Percentiles rank a stretch among this genome's conserved stretches.
These are phyloP conservation scores for Aspergillus fumigatiaffinis DNA, from an alignment of 2,329 filamentous ascomycete genomes.

Conservation along the genomic window DNA sequence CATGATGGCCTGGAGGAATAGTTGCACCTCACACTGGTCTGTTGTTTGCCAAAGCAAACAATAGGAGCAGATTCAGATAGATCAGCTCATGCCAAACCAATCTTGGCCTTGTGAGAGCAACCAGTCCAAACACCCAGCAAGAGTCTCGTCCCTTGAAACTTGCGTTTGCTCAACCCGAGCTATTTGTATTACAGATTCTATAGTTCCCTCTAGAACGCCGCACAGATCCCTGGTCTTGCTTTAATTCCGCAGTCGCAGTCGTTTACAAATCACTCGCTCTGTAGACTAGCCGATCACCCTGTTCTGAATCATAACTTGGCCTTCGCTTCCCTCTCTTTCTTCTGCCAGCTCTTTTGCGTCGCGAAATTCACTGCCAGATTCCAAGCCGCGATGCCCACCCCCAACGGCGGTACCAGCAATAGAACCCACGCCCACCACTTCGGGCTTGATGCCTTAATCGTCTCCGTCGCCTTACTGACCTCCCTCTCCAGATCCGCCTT, in stretches of 20 bases:
- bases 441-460: constrained; percentile 62
- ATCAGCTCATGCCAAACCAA: no score
- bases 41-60: background rate
- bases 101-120: no score
- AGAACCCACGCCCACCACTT: constrained; percentile 78
- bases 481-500: constrained; percentile 65
- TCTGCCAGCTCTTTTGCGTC: constrained; percentile 68
- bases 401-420: constrained; percentile 69
- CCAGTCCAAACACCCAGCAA: no score
- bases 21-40: background rate
- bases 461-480: constrained; percentile 62
- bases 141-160: background rate
- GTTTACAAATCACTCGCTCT: background rate
- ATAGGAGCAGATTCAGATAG: background rate
- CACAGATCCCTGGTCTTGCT: background rate
- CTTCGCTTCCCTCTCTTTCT: constrained; percentile 55
- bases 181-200: background rate
- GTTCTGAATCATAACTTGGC: constrained; percentile 49
- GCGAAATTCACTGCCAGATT: constrained; percentile 68
- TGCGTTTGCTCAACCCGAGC: background rate
- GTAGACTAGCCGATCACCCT: background rate
- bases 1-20: background rate
- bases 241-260: background rate
- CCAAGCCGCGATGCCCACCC: constrained; percentile 64
- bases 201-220: background rate